Evolutionary conservation across 225 moss, liverwort and hornwort species (phyloP), one percentile per base, ranked within the genome.

Genomic region (Anthoceros angustus): DNA sequence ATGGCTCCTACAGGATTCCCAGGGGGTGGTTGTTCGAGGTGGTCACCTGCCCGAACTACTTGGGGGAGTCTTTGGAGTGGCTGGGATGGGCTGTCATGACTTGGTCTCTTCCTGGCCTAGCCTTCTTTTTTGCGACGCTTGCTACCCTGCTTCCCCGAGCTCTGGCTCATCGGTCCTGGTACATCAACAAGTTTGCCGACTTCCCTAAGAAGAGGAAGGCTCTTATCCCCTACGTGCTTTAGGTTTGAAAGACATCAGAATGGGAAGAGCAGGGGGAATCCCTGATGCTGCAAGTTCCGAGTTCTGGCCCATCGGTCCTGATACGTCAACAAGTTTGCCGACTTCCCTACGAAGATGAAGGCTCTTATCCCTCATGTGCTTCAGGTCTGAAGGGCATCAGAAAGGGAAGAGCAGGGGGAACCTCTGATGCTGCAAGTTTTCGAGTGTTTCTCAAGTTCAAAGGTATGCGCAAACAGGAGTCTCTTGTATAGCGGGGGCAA

Each of bases 61-160:
- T 94, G 23, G 75, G 83, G 25, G 93, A 94, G 75, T 72, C 77
- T 50, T 76, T 90, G 61, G 90, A 90, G 67, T 94, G 93, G 93
- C 69, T 94, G 9, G 93, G 93, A 42, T 94, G 90, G 93, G 79
- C 87, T 21, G 79, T 94, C 64, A 81, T 90, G 75, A 90, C 90
- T 5, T 84, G 86, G 74, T 94, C 87, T 11, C 69, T 76, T 14
- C 82, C 87, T 16, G 87, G 90, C 20, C 67, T 94, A 2, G 78
- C 71, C 7, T 82, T 86, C 39, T 94, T 94, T 11, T 0, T 84
- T 2, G 71, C 68, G 65, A 80, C 84, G 16, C 40, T 87, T 0
- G 93, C 86, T 9, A 86, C 79, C 63, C 76, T 94, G 68, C 79
- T 55, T 10, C 93, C 93, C 3, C 77, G 90, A 61, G 90, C 93